A percentile compares a stretch with the other conserved stretches of the same genome.
Conservation (phyloP, 2,329 filamentous ascomycete species). For the Dothistroma septosporum region DNA sequence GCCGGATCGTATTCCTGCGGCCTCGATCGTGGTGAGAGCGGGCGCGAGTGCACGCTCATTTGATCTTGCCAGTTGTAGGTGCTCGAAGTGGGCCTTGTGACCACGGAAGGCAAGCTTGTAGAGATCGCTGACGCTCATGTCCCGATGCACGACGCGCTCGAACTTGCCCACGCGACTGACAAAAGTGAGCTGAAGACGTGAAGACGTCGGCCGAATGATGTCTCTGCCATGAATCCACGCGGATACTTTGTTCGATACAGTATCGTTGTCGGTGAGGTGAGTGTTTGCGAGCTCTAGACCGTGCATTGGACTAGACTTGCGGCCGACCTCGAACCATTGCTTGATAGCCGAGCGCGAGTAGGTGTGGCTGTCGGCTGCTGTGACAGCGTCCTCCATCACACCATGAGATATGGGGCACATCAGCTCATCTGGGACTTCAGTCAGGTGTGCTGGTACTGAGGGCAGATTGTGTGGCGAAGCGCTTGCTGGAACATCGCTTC, state of each 20-base stretch:
- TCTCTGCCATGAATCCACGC: constrained; percentile 24
- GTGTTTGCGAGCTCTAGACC: constrained; percentile 27
- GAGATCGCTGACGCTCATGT: constrained; percentile 21
- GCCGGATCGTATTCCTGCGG: constrained; percentile 6
- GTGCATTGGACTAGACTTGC: constrained; percentile 32
- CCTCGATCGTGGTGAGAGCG: background rate
- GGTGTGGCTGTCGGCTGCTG: constrained; percentile 31
- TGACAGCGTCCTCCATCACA: constrained; percentile 36
- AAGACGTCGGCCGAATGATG: background rate
- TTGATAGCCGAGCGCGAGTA: constrained; percentile 36
- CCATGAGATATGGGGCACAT: constrained; percentile 35
- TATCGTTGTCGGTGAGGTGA: constrained; percentile 23
- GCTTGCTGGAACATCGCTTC: constrained; percentile 21
- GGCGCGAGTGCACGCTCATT: constrained; percentile 5
- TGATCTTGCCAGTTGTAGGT: constrained; percentile 25
- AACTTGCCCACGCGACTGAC: constrained; percentile 20
- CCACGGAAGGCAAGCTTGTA: constrained; percentile 30
- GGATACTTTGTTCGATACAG: constrained; percentile 22
- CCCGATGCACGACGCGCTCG: constrained; percentile 6
- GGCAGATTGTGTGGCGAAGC: constrained; percentile 11
- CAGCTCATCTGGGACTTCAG: constrained; percentile 25
- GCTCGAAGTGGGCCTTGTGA: constrained; percentile 24
- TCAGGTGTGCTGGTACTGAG: constrained; percentile 17
- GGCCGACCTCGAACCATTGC: constrained; percentile 34
- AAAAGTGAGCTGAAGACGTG: constrained; percentile 12